These are phyloP conservation scores for Mycena filopes DNA, from an alignment of 768 basidiomycete genomes.

Conservation along the genomic window DNA sequence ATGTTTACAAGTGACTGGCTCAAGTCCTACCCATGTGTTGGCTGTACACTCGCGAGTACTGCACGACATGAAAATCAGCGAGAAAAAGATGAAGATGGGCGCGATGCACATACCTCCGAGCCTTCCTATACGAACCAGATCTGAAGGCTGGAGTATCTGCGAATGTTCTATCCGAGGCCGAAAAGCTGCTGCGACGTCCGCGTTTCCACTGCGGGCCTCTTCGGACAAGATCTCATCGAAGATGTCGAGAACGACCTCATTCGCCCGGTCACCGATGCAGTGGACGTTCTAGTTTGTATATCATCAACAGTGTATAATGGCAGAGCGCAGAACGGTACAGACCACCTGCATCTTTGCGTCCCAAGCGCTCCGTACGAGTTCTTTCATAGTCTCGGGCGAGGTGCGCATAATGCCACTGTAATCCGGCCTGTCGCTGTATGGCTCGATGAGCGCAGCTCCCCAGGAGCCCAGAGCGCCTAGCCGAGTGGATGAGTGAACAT, in stretches of 20 bases:
- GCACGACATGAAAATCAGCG: background rate
- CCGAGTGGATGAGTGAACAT: background rate
- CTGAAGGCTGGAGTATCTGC: slow-evolving; percentile 81
- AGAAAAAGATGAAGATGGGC: background rate
- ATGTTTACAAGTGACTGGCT: background rate
- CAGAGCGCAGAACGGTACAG: slow-evolving; percentile 18
- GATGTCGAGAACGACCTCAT: slow-evolving; percentile 83
- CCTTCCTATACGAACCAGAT: slow-evolving; percentile 73
- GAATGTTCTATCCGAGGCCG: slow-evolving; percentile 93
- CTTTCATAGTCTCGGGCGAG: slow-evolving; percentile 60
- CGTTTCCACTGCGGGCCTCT: slow-evolving; percentile 35
- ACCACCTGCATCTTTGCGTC: slow-evolving; percentile 88
- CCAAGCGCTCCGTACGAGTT: slow-evolving; percentile 71
- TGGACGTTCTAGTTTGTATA: slow-evolving; percentile 77
- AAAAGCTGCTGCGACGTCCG: slow-evolving; percentile 56
- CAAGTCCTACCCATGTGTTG: slow-evolving; percentile 82
- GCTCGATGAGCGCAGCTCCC: slow-evolving; percentile 89
- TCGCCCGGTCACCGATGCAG: slow-evolving; percentile 90
- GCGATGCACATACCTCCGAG: slow-evolving; percentile 72
- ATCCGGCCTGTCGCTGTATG: slow-evolving; percentile 84
- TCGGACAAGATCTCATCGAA: slow-evolving; percentile 72
- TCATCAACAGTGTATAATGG: background rate
- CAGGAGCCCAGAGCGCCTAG: slow-evolving; percentile 90
- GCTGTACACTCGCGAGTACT: slow-evolving; percentile 95
- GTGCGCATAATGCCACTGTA: slow-evolving; percentile 76